phyloP scores from a whole-genome alignment of 2,329 filamentous ascomycete genomes.

The Aspergillus spinulosporus region DNA sequence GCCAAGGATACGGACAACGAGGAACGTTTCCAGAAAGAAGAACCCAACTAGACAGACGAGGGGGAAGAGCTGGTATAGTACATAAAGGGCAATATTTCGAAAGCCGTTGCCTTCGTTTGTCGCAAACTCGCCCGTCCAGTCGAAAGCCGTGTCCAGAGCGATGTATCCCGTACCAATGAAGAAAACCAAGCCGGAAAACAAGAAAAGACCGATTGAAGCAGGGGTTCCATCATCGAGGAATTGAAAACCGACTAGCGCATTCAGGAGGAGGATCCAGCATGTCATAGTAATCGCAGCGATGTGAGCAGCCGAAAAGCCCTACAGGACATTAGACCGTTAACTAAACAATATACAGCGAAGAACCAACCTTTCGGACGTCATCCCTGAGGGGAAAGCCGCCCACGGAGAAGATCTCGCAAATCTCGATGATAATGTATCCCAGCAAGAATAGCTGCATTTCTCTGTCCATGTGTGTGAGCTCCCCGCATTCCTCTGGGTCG shows the following conservation, averaged over 20 bases:
- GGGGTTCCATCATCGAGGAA: constrained; percentile 90
- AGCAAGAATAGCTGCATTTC: constrained; percentile 95
- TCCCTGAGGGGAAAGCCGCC: constrained; percentile 78
- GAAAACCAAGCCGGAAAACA: constrained; percentile 67
- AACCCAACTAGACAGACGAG: constrained; percentile 84
- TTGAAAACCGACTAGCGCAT: constrained; percentile 90
- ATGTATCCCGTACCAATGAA: constrained; percentile 95
- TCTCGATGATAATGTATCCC: constrained; percentile 80
- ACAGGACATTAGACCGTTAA: constrained; percentile 13
- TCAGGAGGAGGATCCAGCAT: constrained; percentile 86
- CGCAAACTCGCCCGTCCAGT: constrained; percentile 78
- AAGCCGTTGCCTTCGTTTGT: constrained; percentile 57
- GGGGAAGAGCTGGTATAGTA: constrained; percentile 87
- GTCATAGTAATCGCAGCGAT: constrained; percentile 86
- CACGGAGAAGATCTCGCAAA: constrained; percentile 96
- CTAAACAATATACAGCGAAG: background rate
- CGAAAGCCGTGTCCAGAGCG: constrained; percentile 85
- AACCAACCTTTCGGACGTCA: constrained; percentile 65
- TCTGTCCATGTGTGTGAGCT: constrained; percentile 50
- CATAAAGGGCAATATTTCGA: constrained; percentile 83
- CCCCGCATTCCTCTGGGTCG: background rate
- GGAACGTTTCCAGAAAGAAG: constrained; percentile 76
- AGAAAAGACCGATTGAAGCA: constrained; percentile 73
- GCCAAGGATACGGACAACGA: constrained; percentile 83
- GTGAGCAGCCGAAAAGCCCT: constrained; percentile 89